Conservation (phyloP, 768 basidiomycete genomes). For the Hericium erinaceus region DNA sequence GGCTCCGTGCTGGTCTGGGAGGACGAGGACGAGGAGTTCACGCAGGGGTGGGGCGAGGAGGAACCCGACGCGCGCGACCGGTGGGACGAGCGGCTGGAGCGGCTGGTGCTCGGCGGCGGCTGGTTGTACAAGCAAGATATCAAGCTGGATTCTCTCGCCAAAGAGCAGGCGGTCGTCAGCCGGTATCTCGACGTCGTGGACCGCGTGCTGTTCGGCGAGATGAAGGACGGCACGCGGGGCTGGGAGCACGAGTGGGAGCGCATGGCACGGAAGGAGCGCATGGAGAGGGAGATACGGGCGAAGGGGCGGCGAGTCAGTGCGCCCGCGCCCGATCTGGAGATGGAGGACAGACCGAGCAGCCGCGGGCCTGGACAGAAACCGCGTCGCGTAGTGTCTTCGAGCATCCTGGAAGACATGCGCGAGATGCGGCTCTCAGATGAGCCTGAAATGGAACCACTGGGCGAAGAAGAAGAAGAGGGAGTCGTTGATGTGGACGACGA, state of each 20-base stretch:
- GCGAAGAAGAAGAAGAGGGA: slow-evolving; percentile 28
- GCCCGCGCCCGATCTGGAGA: slow-evolving; percentile 24
- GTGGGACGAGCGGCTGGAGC: slow-evolving; percentile 70
- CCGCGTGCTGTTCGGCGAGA: slow-evolving; percentile 63
- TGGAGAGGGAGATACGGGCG: slow-evolving; percentile 25
- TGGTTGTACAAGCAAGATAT: slow-evolving; percentile 75
- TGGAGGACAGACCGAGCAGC: slow-evolving; percentile 8
- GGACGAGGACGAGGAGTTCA: slow-evolving; percentile 44
- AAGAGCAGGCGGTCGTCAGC: slow-evolving; percentile 47
- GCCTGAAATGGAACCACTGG: slow-evolving; percentile 43
- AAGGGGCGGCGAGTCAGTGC: slow-evolving; percentile 43
- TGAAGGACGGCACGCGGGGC: slow-evolving; percentile 36
- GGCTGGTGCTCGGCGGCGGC: slow-evolving; percentile 66
- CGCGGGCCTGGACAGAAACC: slow-evolving; percentile 15
- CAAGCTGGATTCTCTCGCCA: slow-evolving; percentile 38
- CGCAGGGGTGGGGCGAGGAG: slow-evolving; percentile 38
- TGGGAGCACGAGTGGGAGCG: slow-evolving; percentile 41
- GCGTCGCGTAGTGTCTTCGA: slow-evolving; percentile 50
- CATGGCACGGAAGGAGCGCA: slow-evolving; percentile 32
- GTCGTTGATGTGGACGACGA: slow-evolving; percentile 36
- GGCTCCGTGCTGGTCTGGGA: slow-evolving; percentile 77
- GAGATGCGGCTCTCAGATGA: slow-evolving; percentile 41
- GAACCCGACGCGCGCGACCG: slow-evolving; percentile 46
- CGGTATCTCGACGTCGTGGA: slow-evolving; percentile 74
- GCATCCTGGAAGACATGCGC: slow-evolving; percentile 45